Base-by-base conservation (phyloP, 441 rosid species). In the Populus trichocarpa region DNA sequence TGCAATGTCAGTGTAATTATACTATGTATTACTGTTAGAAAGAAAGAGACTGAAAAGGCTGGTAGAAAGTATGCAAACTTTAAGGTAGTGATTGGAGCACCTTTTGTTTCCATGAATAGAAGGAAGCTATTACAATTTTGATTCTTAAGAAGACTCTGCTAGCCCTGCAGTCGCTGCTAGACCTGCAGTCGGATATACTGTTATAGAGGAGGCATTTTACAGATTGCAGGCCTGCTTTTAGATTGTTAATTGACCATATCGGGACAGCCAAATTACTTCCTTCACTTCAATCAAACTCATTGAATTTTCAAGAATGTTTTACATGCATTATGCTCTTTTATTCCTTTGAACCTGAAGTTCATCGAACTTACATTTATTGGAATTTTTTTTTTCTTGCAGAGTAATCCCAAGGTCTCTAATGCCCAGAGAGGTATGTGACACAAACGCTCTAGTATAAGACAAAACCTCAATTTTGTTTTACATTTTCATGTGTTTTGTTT, bases 361-460 rank as follows among this genome's bases (percentile, higher is more conserved):
- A 22, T 30, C 2, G 61, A 53, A 79, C 70, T 69, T 70, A 9
- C 65, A 71, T n/a, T 82, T 64, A 53, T n/a, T 78, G 8, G 61
- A 53, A 6, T 46, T 3, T 38, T 4, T 13, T 1, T 72, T 65
- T 68, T 83, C 72, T 73, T 88, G 86, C 91, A 93, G 99, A 77
- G 95, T 96, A 75, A 90, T 96, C 66, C 98, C 99, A 80, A 96
- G 86, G 84, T 90, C 97, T 40, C 94, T 96, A 35, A 96, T 96
- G 98, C 97, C 94, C 23, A 88, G 86, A 86, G 99, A 95, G 98
- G 99, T 95, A 84, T 42, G 83, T 72, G 5, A n/a, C 12, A 16
- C 40, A 26, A 65, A 32, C 38, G 14, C 36, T 10, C 70, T 22
- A 36, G 66, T 23, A 23, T 2, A 59, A 67, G 20, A 20, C n/a